Percentiles rank a stretch among this genome's conserved stretches.
Evolutionary conservation across 257 asterid genomes (phyloP).

Genomic region (Craterostigma plantagineum): DNA sequence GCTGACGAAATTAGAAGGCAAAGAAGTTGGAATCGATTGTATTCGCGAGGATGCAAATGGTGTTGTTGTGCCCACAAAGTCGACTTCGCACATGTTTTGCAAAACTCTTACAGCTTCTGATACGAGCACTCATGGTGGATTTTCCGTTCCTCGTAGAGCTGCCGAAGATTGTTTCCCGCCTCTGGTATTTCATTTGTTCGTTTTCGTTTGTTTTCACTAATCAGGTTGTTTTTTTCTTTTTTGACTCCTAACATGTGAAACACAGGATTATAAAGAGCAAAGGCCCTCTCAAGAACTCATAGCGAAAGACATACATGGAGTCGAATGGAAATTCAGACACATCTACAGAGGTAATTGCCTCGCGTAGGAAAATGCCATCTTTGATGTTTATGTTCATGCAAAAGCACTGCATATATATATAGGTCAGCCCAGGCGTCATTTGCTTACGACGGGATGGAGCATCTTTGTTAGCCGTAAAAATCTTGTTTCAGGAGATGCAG

Average conservation of each 20-base stretch:
- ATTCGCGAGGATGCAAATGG: slow-evolving; percentile 37
- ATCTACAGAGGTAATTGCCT: slow-evolving; percentile 63
- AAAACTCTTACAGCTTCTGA: slow-evolving; percentile 94
- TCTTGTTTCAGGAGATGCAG: slow-evolving; percentile 86
- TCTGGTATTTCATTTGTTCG: slow-evolving; percentile 26
- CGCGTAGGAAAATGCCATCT: too few species aligned
- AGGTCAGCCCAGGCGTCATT: slow-evolving; percentile 99
- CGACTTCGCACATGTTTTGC: slow-evolving; percentile 96
- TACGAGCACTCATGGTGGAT: slow-evolving; percentile 97
- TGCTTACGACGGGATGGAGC: slow-evolving; percentile 99
- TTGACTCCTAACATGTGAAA: not conserved
- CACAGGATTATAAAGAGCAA: slow-evolving; percentile 77
- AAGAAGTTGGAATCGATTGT: slow-evolving; percentile 16
- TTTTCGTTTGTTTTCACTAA: not conserved
- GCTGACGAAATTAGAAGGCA: too few species aligned
- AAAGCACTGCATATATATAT: too few species aligned
- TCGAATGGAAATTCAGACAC: slow-evolving; percentile 95
- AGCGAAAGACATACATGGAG: slow-evolving; percentile 87
- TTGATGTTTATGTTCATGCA: too few species aligned
- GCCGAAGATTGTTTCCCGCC: slow-evolving; percentile 99
- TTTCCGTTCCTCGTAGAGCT: slow-evolving; percentile 97
- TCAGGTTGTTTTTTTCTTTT: not conserved
- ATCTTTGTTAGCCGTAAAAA: slow-evolving; percentile 82
- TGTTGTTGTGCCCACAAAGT: slow-evolving; percentile 34
- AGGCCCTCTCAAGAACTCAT: slow-evolving; percentile 92